Base-by-base conservation (phyloP, 2,329 filamentous ascomycete species). In the Neonectria faginata region DNA sequence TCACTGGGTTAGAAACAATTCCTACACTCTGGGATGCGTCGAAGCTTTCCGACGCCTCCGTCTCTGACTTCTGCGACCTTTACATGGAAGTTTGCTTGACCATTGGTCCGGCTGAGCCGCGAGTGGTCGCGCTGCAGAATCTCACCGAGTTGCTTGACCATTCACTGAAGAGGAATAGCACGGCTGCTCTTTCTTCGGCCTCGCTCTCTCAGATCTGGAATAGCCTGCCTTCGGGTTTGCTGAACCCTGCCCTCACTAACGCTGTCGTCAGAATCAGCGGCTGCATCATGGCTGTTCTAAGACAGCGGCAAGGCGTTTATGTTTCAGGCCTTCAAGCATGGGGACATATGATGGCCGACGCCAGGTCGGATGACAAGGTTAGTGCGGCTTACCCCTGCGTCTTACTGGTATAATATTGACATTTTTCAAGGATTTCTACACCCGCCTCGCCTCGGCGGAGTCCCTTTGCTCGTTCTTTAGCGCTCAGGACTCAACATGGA, bases 351-450 rank as follows among this genome's bases (percentile, higher is more conserved):
- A 80, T 88, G 71, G 78, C 80, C 18, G 79, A 82, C 33, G 84
- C 84, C 9, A 81, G 83, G 9, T 71, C 78, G 14, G 83, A 84
- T 42, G 81, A 84, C 66, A 83, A 84, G 75, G 85, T 85, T 71
- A 67, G 79, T 71, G n/a, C 2, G 0, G 4, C 8, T 8, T 12
- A 20, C 20, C 20, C 20, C 20, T 20, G 20, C 20, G 18, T 61
- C 14, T 22, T 48, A n/a, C n/a, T 33, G 16, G 48, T 27, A 48
- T 20, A 25, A 12, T 22, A n/a, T 61, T 72, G 22, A 72, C 41
- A 10, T 51, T 8, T 41, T 3, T 25, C 25, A 42, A 90, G 86
- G 85, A 87, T 18, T 91, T 91, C 64, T 88, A 92, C 73, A 88
- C 85, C 0, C 87, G 91, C 54, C 82, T 87, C 71, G 86, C 90